These are phyloP conservation scores for Trypethelium eluteriae DNA, from an alignment of 495 filamentous ascomycete species.

Conservation along the genomic window DNA sequence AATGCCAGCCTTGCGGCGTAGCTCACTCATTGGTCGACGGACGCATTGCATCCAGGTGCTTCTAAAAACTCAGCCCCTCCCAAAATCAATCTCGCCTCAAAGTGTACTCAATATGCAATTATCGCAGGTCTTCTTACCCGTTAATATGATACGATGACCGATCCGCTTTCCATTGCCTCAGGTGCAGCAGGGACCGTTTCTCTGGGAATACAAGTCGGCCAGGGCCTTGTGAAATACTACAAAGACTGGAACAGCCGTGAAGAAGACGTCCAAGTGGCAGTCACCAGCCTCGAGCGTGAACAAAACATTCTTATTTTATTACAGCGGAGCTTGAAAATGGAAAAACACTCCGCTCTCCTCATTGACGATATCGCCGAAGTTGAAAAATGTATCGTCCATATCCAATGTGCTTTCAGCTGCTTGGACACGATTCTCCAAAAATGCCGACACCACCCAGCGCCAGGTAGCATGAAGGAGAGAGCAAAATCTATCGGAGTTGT, in stretches of 20 bases:
- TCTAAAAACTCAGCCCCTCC: neutral
- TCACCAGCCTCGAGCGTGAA: neutral
- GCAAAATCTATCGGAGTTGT: neutral
- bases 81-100: neutral
- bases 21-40: neutral
- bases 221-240: slow-evolving; percentile 4
- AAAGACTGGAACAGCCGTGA: neutral
- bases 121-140: neutral
- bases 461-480: neutral
- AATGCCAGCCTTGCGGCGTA: neutral
- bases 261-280: neutral
- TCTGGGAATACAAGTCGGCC: slow-evolving; percentile 4
- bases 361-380: neutral
- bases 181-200: neutral
- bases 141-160: neutral
- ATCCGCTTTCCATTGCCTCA: neutral
- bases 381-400: neutral
- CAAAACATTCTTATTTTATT: neutral
- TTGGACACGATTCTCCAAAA: neutral
- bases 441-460: neutral
- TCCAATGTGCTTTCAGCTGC: neutral
- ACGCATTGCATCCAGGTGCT: neutral
- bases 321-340: neutral
- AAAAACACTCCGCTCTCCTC: neutral
- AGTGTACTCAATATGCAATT: neutral